Evolutionary conservation across 2,329 filamentous ascomycete species (phyloP).

Genomic region (Pyrenochaeta sp.): DNA sequence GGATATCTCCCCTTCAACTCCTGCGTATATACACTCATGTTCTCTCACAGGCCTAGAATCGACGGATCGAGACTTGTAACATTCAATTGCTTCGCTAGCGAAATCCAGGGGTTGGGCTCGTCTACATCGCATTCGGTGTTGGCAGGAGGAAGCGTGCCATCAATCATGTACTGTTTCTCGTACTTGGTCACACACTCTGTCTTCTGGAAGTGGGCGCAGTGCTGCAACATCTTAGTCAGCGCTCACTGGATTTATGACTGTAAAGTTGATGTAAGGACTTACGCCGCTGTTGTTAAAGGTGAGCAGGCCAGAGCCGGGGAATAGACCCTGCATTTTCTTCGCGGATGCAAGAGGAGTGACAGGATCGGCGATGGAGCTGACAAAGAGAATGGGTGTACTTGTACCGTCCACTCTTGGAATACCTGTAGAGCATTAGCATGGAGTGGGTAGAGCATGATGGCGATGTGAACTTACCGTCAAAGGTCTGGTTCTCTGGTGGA

Average conservation of each 20-base stretch:
- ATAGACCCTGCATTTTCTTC: constrained; percentile 40
- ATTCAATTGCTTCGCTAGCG: constrained; percentile 4
- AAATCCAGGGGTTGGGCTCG: constrained; percentile 21
- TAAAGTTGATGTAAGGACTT: constrained; percentile 6
- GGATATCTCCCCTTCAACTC: too few relatives aligned
- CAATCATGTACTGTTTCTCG: constrained; percentile 21
- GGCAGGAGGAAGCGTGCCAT: constrained; percentile 16
- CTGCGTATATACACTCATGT: too few relatives aligned
- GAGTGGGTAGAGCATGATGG: background rate
- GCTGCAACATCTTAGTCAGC: constrained; percentile 10
- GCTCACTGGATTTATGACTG: too few relatives aligned
- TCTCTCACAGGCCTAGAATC: too few relatives aligned
- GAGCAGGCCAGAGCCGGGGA: constrained; percentile 51
- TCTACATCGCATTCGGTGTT: constrained; percentile 19
- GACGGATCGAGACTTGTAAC: too few relatives aligned
- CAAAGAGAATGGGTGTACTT: constrained; percentile 17
- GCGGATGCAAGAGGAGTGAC: constrained; percentile 59
- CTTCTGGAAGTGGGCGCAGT: constrained; percentile 19
- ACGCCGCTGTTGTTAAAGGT: constrained; percentile 44
- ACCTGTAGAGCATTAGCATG: constrained; percentile 3
- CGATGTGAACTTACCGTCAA: constrained; percentile 19
- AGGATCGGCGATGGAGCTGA: constrained; percentile 53
- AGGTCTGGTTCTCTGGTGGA: constrained; percentile 27
- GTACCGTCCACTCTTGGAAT: constrained; percentile 10
- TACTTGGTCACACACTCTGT: constrained; percentile 12